These are phyloP conservation scores for Ziziphus jujuba DNA, from an alignment of 306 rosid species.

Conservation along the genomic window DNA sequence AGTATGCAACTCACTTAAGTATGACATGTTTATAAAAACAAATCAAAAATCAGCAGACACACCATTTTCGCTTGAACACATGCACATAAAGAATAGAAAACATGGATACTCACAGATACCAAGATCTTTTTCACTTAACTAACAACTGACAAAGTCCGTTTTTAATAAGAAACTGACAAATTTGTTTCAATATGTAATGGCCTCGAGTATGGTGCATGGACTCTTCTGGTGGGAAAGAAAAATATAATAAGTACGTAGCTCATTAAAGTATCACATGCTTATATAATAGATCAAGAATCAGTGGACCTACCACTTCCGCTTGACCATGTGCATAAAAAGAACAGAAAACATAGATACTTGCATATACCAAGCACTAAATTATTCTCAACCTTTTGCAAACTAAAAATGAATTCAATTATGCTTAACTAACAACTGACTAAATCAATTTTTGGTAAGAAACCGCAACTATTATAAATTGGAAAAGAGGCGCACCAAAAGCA, in stretches of 20 bases:
- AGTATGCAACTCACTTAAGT: neutral
- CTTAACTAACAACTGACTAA: neutral
- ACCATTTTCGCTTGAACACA: neutral
- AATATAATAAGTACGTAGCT: neutral
- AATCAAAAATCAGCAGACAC: neutral
- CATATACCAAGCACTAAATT: neutral
- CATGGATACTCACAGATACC: neutral
- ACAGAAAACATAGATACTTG: no score
- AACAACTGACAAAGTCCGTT: no score
- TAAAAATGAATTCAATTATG: neutral
- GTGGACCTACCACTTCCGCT: neutral
- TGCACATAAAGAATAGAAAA: neutral
- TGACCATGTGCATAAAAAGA: constrained; percentile 4
- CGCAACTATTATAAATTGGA: neutral
- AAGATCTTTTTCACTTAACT: neutral
- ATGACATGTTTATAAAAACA: neutral
- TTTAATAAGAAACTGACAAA: no score
- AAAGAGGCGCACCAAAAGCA: neutral
- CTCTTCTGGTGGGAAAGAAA: neutral
- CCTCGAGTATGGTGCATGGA: neutral
- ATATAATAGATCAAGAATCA: neutral
- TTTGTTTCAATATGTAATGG: no score
- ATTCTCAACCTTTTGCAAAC: neutral
- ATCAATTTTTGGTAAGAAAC: neutral
- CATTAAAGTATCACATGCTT: constrained; percentile 3